phyloP scores from a whole-genome alignment of 2,329 filamentous ascomycete species.

The Neonectria neomacrospora region DNA sequence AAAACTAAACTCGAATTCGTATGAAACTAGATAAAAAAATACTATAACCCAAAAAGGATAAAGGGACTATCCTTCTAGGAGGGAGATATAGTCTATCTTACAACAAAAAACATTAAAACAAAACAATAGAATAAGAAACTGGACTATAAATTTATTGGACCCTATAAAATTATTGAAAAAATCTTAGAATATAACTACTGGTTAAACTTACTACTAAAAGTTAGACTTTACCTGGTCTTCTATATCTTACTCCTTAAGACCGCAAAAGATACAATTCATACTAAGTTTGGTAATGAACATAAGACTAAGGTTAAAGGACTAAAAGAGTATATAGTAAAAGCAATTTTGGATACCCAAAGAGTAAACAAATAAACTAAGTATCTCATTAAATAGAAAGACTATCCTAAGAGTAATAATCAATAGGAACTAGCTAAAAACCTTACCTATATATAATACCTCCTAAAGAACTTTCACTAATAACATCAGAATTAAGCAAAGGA shows the following conservation, averaged over 20 bases:
- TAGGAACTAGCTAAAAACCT: conserved; percentile 23
- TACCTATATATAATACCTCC: background rate
- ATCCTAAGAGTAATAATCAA: conserved; percentile 30
- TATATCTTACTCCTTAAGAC: conserved; percentile 21
- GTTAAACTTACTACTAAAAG: conserved; percentile 21
- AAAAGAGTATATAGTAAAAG: too few species aligned
- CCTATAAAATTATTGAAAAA: conserved; percentile 30
- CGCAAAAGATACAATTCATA: conserved; percentile 19
- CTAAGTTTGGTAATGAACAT: conserved; percentile 1
- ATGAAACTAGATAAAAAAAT: background rate
- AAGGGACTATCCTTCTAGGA: conserved; percentile 27
- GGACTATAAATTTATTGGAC: conserved; percentile 34
- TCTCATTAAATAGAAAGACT: conserved; percentile 24
- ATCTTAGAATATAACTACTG: conserved; percentile 29
- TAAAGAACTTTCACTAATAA: background rate
- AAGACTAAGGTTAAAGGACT: too few species aligned
- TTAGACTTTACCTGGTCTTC: conserved; percentile 33
- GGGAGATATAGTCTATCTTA: conserved; percentile 31
- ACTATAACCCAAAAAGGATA: conserved; percentile 10
- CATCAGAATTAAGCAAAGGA: background rate
- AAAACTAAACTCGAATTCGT: background rate
- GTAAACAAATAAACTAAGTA: conserved; percentile 14
- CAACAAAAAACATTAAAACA: conserved; percentile 31
- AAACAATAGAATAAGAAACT: conserved; percentile 33
- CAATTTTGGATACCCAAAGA: too few species aligned